phyloP scores from a whole-genome alignment of 208 protist genomes.

The Trypanosoma lewisi region DNA sequence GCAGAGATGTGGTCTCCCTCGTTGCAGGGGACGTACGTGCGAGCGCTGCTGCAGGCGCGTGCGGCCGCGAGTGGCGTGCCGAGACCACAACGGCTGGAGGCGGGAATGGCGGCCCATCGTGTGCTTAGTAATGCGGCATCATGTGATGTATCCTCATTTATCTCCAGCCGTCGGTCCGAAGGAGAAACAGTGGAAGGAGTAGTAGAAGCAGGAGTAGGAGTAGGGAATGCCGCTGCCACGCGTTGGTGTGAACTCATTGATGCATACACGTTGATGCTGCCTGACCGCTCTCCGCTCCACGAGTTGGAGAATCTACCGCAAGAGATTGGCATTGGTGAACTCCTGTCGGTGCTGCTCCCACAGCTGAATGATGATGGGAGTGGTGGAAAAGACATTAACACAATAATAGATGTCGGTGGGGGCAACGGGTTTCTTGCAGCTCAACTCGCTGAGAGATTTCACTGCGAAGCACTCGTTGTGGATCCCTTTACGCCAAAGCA shows the following conservation, averaged over 20 bases:
- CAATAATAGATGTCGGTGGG: constrained; percentile 75
- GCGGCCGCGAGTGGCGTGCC: constrained; percentile 1
- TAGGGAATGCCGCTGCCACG: not conserved
- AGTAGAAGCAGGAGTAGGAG: not conserved
- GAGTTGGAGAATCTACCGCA: constrained; percentile 84
- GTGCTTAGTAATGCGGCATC: constrained; percentile 20
- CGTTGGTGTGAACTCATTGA: constrained; percentile 51
- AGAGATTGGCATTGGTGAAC: constrained; percentile 75
- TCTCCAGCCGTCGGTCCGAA: not conserved
- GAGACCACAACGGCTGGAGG: constrained; percentile 24
- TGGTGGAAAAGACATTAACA: not conserved
- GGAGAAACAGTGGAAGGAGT: constrained; percentile 3
- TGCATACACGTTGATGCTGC: constrained; percentile 60
- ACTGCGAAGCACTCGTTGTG: constrained; percentile 63
- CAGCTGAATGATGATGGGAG: not conserved
- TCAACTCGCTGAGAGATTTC: constrained; percentile 54
- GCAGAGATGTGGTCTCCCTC: constrained; percentile 28
- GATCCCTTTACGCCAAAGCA: constrained; percentile 70
- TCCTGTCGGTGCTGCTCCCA: constrained; percentile 29
- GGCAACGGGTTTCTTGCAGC: constrained; percentile 82
- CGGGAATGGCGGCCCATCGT: constrained; percentile 23
- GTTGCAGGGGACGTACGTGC: constrained; percentile 27
- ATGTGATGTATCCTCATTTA: too few relatives aligned
- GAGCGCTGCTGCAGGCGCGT: constrained; percentile 1
- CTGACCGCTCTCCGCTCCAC: constrained; percentile 74